phyloP scores from a whole-genome alignment of 345 rosid genomes.

The Salix dunnii region DNA sequence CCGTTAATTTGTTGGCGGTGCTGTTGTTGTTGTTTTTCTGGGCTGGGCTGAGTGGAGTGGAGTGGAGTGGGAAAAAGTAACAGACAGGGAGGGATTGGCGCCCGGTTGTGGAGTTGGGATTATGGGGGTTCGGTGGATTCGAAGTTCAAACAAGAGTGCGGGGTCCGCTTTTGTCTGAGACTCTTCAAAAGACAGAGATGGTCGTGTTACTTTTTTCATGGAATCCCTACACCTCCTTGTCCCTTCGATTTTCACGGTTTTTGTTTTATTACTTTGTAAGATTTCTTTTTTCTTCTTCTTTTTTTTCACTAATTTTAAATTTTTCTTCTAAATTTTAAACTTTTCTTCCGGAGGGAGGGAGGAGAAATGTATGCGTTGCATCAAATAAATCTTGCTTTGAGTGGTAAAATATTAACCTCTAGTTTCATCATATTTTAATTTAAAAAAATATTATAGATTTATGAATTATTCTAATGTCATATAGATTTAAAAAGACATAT shows the following conservation, averaged over 20 bases:
- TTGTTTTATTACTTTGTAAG: no score
- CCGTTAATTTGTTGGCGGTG: neutral
- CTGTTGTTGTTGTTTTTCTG: neutral
- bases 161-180: constrained; percentile 18
- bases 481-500: no score
- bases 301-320: neutral
- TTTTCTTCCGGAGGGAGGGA: no score
- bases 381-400: neutral
- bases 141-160: constrained; percentile 22
- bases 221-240: neutral
- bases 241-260: neutral
- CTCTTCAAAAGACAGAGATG: constrained; percentile 24
- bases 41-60: neutral
- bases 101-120: neutral
- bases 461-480: no score
- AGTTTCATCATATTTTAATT: no score
- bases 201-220: constrained; percentile 12
- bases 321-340: neutral
- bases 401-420: no score
- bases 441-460: no score
- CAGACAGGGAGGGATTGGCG: neutral
- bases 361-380: neutral
- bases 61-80: neutral
- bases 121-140: constrained; percentile 17
- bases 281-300: neutral